Evolutionary conservation across 2,329 filamentous ascomycete species (phyloP).

Genomic region (Paracorniculantispora psalliotae): DNA sequence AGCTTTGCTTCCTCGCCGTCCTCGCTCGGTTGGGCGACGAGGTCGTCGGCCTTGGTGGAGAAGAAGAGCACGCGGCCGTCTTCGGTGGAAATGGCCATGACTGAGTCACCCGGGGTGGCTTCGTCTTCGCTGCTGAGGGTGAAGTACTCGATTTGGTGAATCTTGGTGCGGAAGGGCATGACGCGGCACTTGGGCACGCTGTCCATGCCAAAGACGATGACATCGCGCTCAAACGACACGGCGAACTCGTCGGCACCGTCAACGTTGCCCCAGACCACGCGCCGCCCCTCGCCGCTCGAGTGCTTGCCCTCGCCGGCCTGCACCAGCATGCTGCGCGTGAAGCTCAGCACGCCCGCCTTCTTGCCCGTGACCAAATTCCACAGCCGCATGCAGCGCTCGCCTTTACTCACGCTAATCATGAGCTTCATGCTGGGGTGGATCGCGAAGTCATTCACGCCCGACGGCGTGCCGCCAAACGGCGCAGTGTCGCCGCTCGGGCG

Average conservation of each 20-base stretch:
- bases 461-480: constrained; percentile 70
- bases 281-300: constrained; percentile 74
- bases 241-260: constrained; percentile 77
- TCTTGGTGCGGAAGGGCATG: constrained; percentile 66
- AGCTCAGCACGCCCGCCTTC: constrained; percentile 89
- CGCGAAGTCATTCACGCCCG: constrained; percentile 91
- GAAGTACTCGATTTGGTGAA: constrained; percentile 78
- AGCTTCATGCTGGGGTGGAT: constrained; percentile 95
- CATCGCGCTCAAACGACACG: constrained; percentile 81
- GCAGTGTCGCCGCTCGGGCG: constrained; percentile 88
- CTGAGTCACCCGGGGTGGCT: constrained; percentile 27
- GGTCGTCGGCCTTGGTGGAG: constrained; percentile 54
- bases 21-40: constrained; percentile 34
- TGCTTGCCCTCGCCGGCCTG: constrained; percentile 73
- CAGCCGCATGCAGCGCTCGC: constrained; percentile 84
- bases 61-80: constrained; percentile 85
- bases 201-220: constrained; percentile 82
- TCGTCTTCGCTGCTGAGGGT: constrained; percentile 37
- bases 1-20: constrained; percentile 38
- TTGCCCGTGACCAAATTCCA: constrained; percentile 98
- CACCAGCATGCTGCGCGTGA: constrained; percentile 65
- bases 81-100: constrained; percentile 79
- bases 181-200: constrained; percentile 74
- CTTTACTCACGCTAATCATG: constrained; percentile 87
- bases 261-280: constrained; percentile 71